phyloP scores from a whole-genome alignment of 2,329 filamentous ascomycete species.

The Salinomyces thailandicus region DNA sequence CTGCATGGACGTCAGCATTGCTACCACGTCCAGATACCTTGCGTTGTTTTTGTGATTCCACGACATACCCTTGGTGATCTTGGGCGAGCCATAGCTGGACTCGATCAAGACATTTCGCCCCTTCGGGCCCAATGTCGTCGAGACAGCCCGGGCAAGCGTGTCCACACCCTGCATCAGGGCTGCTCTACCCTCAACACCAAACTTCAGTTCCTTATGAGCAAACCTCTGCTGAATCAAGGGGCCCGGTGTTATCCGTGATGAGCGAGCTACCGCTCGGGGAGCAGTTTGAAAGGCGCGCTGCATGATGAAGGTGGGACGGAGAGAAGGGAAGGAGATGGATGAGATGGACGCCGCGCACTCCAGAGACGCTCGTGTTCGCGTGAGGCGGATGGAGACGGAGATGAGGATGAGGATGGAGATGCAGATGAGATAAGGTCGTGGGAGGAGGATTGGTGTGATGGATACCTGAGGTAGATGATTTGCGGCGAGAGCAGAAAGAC shows the following conservation, averaged over 20 bases:
- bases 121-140: conserved; percentile 93
- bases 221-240: conserved; percentile 83
- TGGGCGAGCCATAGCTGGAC: conserved; percentile 95
- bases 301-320: conserved; percentile 44
- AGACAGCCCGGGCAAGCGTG: conserved; percentile 89
- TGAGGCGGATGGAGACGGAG: conserved; percentile 7
- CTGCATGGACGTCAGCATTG: conserved; percentile 20
- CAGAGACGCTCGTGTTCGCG: conserved; percentile 3
- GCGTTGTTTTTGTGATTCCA: background rate
- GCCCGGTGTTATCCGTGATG: conserved; percentile 40
- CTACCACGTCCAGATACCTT: too few species aligned
- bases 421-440: background rate
- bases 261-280: conserved; percentile 68
- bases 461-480: background rate
- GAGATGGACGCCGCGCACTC: conserved; percentile 2
- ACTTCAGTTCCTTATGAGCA: conserved; percentile 98
- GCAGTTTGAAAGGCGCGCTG: conserved; percentile 85
- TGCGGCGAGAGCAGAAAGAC: conserved; percentile 1
- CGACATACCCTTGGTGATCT: conserved; percentile 91
- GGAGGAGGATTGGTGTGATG: background rate
- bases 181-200: conserved; percentile 88
- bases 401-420: too few species aligned
- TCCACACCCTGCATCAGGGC: conserved; percentile 87
- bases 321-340: background rate
- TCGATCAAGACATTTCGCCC: conserved; percentile 97